phyloP scores from a whole-genome alignment of 2,329 filamentous ascomycete species.

The Fusarium praegraminearum region DNA sequence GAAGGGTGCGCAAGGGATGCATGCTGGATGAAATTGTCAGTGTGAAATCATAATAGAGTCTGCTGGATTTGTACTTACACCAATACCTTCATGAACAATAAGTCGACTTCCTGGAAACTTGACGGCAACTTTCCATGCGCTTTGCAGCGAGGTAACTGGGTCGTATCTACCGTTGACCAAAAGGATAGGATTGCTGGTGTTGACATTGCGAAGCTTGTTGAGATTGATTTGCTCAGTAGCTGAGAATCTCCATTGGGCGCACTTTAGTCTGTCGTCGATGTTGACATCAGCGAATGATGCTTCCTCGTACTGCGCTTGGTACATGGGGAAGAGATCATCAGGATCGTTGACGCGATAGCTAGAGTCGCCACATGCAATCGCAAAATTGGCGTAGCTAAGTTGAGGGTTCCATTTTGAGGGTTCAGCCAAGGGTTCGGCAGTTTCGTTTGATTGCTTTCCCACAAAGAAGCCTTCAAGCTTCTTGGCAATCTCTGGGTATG shows the following conservation, averaged over 20 bases:
- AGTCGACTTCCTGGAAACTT: slow-evolving; percentile 10
- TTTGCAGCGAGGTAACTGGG: not conserved
- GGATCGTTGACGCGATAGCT: not conserved
- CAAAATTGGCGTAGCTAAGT: rapidly evolving
- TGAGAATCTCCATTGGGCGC: slow-evolving; percentile 7
- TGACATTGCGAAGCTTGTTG: slow-evolving; percentile 7
- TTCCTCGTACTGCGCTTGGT: slow-evolving; percentile 8
- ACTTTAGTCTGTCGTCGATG: rapidly evolving
- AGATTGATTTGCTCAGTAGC: not conserved
- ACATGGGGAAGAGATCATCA: slow-evolving; percentile 12
- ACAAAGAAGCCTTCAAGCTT: not conserved
- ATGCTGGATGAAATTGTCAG: not conserved
- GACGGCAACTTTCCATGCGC: slow-evolving; percentile 2
- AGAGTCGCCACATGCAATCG: not conserved
- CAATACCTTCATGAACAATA: slow-evolving; percentile 10
- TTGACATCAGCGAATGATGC: not conserved
- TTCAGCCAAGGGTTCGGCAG: not conserved
- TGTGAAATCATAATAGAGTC: not conserved
- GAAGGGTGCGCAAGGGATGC: not conserved
- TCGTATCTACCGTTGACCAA: slow-evolving; percentile 8
- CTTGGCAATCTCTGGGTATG: not conserved
- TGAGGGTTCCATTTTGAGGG: not conserved
- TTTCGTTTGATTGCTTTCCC: not conserved
- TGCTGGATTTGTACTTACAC: not conserved
- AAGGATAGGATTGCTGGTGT: not conserved